phyloP scores from a whole-genome alignment of 2,329 filamentous ascomycete genomes.

The Exserohilum rostratum region DNA sequence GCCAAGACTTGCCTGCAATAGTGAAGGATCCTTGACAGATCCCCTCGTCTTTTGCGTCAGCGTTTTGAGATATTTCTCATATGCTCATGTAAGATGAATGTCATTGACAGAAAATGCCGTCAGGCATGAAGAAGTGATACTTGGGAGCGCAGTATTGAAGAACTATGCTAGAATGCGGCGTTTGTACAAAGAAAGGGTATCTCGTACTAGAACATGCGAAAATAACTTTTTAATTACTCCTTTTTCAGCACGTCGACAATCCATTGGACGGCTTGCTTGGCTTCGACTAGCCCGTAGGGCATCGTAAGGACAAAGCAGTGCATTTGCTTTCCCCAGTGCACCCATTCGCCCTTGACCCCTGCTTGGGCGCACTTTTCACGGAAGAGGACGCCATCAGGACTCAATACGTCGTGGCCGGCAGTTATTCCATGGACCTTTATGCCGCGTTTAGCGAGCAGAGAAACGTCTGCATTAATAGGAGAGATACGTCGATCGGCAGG shows the following conservation, averaged over 20 bases:
- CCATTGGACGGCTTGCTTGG: constrained; percentile 55
- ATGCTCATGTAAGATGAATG: no score
- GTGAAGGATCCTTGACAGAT: no score
- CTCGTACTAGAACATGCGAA: not conserved
- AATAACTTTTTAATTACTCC: constrained; percentile 15
- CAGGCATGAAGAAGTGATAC: no score
- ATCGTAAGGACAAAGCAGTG: constrained; percentile 63
- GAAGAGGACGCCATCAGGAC: constrained; percentile 59
- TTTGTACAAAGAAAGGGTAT: no score
- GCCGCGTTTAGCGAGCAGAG: constrained; percentile 44
- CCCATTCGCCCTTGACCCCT: constrained; percentile 59
- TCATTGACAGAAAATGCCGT: no score
- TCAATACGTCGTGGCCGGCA: constrained; percentile 60
- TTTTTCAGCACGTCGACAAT: constrained; percentile 48
- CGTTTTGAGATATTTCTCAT: no score
- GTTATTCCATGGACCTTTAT: constrained; percentile 61
- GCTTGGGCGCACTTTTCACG: constrained; percentile 53
- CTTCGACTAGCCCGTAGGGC: constrained; percentile 56
- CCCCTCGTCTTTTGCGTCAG: no score
- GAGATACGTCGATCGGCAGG: constrained; percentile 55
- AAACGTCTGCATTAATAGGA: constrained; percentile 55
- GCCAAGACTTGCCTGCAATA: no score
- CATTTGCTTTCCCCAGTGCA: constrained; percentile 66
- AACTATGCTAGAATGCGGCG: no score
- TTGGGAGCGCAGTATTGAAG: no score